A percentile compares a stretch with the other conserved stretches of the same genome.
phyloP scores from a whole-genome alignment of 345 rosid genomes.

The Camelina hispida region DNA sequence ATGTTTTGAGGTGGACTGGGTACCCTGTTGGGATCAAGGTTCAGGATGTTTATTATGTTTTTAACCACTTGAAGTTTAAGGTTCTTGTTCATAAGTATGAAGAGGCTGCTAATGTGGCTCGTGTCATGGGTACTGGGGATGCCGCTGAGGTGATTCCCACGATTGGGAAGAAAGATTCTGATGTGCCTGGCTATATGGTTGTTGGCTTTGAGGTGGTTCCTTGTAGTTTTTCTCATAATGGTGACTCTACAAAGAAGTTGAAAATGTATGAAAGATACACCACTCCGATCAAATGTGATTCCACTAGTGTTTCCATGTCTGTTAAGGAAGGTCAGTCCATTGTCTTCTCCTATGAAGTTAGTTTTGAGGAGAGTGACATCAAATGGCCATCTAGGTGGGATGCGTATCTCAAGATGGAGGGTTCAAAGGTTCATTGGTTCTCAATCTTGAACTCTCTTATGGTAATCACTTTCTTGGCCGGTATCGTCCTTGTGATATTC shows the following conservation, averaged over 20 bases:
- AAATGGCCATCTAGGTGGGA: slow-evolving; percentile 98
- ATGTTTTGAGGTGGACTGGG: slow-evolving; percentile 82
- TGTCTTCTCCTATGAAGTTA: slow-evolving; percentile 75
- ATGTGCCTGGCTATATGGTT: slow-evolving; percentile 74
- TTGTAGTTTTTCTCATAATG: slow-evolving; percentile 68
- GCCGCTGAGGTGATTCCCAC: slow-evolving; percentile 76
- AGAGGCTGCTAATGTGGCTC: slow-evolving; percentile 69
- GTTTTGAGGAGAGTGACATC: slow-evolving; percentile 73
- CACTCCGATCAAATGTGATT: slow-evolving; percentile 71
- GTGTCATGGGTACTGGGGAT: slow-evolving; percentile 92
- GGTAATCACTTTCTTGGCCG: slow-evolving; percentile 92
- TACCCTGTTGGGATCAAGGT: slow-evolving; percentile 76
- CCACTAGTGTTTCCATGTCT: slow-evolving; percentile 67
- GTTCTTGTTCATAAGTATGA: slow-evolving; percentile 88
- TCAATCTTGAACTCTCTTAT: slow-evolving; percentile 78
- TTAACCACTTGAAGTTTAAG: slow-evolving; percentile 85
- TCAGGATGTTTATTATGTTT: slow-evolving; percentile 70
- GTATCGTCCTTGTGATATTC: slow-evolving; percentile 85
- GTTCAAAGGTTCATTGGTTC: slow-evolving; percentile 92
- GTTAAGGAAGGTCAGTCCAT: slow-evolving; percentile 75
- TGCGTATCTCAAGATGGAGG: slow-evolving; percentile 81
- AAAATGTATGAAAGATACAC: slow-evolving; percentile 67
- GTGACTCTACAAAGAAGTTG: slow-evolving; percentile 56
- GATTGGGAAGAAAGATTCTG: slow-evolving; percentile 41
- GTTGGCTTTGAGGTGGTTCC: slow-evolving; percentile 92